Evolutionary conservation across 1,284 basidiomycete genomes (phyloP), one percentile per base, ranked within the genome.

Genomic region (Taiwanofungus camphoratus): DNA sequence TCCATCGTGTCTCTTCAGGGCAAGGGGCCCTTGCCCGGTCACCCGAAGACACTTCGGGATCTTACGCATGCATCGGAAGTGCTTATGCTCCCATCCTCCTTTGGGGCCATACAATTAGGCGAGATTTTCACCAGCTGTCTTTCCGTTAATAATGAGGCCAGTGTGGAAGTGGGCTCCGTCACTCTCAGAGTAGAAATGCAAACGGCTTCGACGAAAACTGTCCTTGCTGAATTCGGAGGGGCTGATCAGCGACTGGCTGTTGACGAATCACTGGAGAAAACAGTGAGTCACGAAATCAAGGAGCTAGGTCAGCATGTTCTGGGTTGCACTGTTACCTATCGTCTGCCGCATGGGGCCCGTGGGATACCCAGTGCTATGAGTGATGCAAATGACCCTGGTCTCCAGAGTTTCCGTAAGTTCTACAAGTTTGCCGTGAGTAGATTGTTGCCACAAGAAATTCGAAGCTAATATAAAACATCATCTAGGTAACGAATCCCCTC

Each of bases 301-400:
- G 87, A 90, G 53, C 68, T 89, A 9, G 86, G 86, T 2, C 87
- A 89, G 54, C 87, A 90, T 62, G 87, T 89, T 13, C 67, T 90
- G 20, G 82, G 77, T 3, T 90, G 87, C 52, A 77, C 76, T 2
- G 81, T 90, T 27, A 74, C 76, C 15, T 89, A 90, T 64, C 76
- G 73, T 15, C 63, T 81, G 19, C 83, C 85, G 5, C 69, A 72
- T 18, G 71, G 73, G 48, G 63, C 70, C 42, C 71, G 73, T 12
- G 66, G 70, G n/a, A 38, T 49, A 6, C 59, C 71, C 7, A 67
- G 65, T 11, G 61, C 69, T 15, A 60, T 67, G 1, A 71, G 76
- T 33, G 71, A 75, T 33, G 63, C 69, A 1, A 64, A 68, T n/a
- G 81, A 86, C 55, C 74, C 79, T 3, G 65, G 58, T 22, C 49